These are phyloP conservation scores for Helichrysum umbraculigerum DNA, from an alignment of 129 eudicot genomes.

Conservation along the genomic window DNA sequence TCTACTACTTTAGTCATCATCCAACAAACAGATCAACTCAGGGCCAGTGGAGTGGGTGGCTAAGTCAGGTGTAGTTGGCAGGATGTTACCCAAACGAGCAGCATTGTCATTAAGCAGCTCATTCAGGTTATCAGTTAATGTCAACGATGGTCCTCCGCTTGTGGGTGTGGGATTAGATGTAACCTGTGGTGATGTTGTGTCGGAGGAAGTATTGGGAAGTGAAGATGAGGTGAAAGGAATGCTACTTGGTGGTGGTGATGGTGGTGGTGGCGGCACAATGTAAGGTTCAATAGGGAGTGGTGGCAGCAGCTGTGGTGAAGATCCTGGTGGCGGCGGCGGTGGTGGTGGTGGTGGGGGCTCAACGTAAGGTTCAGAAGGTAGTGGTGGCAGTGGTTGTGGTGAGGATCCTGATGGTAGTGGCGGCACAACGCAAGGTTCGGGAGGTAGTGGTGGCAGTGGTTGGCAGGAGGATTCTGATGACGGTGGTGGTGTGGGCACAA, in stretches of 20 bases:
- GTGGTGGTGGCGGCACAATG: background rate
- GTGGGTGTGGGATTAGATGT: background rate
- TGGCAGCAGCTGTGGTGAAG: background rate
- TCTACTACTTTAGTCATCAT: constrained; percentile 52
- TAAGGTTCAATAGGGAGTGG: background rate
- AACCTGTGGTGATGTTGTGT: background rate
- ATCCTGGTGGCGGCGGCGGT: background rate
- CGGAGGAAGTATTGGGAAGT: background rate
- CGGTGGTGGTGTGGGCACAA: too few species aligned
- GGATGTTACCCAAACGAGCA: constrained; percentile 12
- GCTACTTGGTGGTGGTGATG: constrained; percentile 13
- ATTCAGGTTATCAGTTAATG: constrained; percentile 14
- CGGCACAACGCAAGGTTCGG: constrained; percentile 5
- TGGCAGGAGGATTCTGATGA: background rate
- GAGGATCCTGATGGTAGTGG: background rate
- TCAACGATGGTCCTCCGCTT: background rate
- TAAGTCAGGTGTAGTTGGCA: constrained; percentile 24
- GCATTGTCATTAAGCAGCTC: constrained; percentile 1
- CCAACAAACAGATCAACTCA: constrained; percentile 67
- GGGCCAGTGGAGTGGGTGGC: constrained; percentile 14
- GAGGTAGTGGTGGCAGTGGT: constrained; percentile 14
- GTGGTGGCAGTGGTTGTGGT: constrained; percentile 9
- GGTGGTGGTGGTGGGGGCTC: constrained; percentile 2
- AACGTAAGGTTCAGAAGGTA: constrained; percentile 15
- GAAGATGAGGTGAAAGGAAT: background rate